These are phyloP conservation scores for Clitocybe nebularis DNA, from an alignment of 1,284 basidiomycete genomes.

Conservation along the genomic window DNA sequence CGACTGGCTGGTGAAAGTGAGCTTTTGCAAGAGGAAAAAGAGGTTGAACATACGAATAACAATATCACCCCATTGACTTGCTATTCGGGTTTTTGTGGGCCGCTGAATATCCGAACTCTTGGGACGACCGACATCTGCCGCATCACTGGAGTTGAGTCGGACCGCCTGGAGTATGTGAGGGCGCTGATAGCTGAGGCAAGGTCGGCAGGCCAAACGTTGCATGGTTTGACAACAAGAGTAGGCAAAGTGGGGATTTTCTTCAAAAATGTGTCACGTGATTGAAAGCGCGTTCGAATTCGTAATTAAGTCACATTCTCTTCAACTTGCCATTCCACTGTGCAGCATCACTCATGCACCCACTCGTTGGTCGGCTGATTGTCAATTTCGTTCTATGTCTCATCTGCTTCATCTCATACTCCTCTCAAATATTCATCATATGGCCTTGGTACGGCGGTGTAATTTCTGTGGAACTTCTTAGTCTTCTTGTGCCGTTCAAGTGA, in stretches of 20 bases:
- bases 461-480: conserved; percentile 65
- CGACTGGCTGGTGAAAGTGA: conserved; percentile 16
- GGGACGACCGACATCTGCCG: background rate
- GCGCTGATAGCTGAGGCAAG: background rate
- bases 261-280: background rate
- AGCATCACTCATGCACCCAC: conserved; percentile 25
- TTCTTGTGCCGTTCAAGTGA: conserved; percentile 89
- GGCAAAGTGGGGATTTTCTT: background rate
- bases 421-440: conserved; percentile 89
- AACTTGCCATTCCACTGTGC: background rate
- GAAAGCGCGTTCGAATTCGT: no score
- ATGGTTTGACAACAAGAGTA: conserved; percentile 4
- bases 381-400: conserved; percentile 75
- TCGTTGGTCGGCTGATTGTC: conserved; percentile 63
- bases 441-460: conserved; percentile 81
- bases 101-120: conserved; percentile 10
- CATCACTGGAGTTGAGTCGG: conserved; percentile 15
- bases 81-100: conserved; percentile 17
- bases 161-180: background rate
- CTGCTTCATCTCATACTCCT: conserved; percentile 83
- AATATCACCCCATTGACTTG: conserved; percentile 30
- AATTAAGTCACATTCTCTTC: no score
- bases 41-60: conserved; percentile 28
- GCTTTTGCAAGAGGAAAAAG: background rate
- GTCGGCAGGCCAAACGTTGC: conserved; percentile 5